Evolutionary conservation across 2,329 filamentous ascomycete species (phyloP).

Genomic region (Aspergillus quadrilineatus): DNA sequence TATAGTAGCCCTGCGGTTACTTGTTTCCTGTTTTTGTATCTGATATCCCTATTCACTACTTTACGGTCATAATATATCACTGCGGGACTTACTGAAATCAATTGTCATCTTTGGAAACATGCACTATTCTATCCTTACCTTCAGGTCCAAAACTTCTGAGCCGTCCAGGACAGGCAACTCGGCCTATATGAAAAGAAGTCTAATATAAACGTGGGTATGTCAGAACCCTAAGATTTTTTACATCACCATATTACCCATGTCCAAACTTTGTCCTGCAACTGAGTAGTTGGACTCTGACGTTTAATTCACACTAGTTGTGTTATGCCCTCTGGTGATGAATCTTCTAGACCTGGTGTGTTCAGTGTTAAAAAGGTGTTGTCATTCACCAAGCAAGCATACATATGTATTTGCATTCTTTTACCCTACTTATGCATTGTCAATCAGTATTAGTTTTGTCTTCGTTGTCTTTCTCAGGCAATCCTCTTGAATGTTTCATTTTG

Average conservation of each 20-base stretch:
- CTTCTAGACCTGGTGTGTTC: neutral
- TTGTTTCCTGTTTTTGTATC: slow-evolving; percentile 1
- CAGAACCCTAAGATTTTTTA: neutral
- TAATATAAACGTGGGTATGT: neutral
- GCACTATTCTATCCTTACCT: neutral
- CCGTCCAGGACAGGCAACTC: neutral
- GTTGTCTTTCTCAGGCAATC: neutral
- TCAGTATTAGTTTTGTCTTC: neutral
- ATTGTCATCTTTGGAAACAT: neutral
- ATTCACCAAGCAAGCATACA: neutral
- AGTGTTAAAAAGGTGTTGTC: neutral
- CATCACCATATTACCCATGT: too few species aligned
- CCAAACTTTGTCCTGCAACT: neutral
- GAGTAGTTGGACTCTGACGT: neutral
- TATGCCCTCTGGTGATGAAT: neutral
- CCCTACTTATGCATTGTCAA: neutral
- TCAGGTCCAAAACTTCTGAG: neutral
- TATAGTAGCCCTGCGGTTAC: neutral
- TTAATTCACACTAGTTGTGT: neutral
- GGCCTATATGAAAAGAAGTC: too few species aligned
- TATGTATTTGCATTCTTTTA: neutral
- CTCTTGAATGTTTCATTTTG: neutral
- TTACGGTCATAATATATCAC: neutral
- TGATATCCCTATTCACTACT: slow-evolving; percentile 7
- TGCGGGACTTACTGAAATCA: neutral